Conservation (phyloP, 1,284 basidiomycete species). For the Apiotrichum laibachii region DNA sequence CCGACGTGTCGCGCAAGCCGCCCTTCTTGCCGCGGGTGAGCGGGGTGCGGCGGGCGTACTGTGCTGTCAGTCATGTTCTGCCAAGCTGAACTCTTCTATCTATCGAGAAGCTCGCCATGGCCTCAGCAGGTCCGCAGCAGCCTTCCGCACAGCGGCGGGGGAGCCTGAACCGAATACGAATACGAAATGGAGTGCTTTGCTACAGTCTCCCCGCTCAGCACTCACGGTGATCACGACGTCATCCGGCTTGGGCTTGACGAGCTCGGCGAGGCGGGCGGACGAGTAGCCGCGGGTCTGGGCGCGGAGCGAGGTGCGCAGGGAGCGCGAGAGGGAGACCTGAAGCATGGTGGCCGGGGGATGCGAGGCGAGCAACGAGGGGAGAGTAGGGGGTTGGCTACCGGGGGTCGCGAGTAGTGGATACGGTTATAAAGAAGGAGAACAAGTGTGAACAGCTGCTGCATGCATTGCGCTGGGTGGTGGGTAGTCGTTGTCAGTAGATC, state of each 20-base stretch:
- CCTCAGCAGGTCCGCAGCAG: too few species aligned
- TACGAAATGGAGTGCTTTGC: too few species aligned
- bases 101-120: not conserved
- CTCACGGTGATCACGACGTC: slow-evolving; percentile 85
- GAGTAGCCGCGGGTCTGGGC: slow-evolving; percentile 7
- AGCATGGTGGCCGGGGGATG: slow-evolving; percentile 1
- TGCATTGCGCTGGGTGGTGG: too few species aligned
- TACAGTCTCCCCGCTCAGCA: too few species aligned
- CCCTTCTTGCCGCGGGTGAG: slow-evolving; percentile 33
- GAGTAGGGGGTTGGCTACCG: not conserved
- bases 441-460: too few species aligned
- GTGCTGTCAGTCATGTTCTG: not conserved
- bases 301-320: slow-evolving; percentile 2
- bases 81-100: too few species aligned
- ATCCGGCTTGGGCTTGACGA: slow-evolving; percentile 60
- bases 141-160: too few species aligned
- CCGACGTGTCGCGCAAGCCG: slow-evolving; percentile 31
- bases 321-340: slow-evolving; percentile 5
- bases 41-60: slow-evolving; percentile 52
- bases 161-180: too few species aligned
- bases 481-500: too few species aligned
- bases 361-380: not conserved
- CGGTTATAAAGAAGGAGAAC: not conserved
- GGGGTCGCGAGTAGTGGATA: not conserved
- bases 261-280: slow-evolving; percentile 7